Base-by-base conservation (phyloP, 495 filamentous ascomycete genomes). In the Aspergillus incahuasiensis region DNA sequence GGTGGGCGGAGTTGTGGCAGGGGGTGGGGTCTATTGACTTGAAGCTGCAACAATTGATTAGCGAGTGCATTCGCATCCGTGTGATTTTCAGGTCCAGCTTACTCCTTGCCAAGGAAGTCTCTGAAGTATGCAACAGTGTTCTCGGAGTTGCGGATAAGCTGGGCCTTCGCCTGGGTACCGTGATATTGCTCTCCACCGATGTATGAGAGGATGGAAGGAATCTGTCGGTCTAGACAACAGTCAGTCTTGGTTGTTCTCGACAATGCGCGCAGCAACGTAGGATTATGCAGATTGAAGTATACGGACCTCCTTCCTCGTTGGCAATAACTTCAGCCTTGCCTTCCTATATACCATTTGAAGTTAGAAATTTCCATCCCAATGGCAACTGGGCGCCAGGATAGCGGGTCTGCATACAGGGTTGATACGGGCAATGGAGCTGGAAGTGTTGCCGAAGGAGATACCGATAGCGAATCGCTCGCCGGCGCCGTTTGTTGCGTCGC, bases 281-380 rank as follows among this genome's bases (percentile, higher is more conserved):
- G 13, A 35, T 20, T 34, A 28, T 19, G 30, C 47, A 41, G 45
- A 28, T 51, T 8, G 32, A 11, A n/a, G n/a, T 16, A 28, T 30
- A 65, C 86, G 68, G 68, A 94, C 91, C 91, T 82, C 94, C 94
- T 73, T 97, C 94, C 74, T 98, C 95, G 74, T 98, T 97, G 55
- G 95, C 94, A 72, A 98, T 97, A 63, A 98, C 92, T 69, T 96
- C 91, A 58, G 91, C 86, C 75, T 92, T 95, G 71, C 92, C 92
- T 63, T 97, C 94, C 79, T 86, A 63, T 58, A 64, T 16, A 38
- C n/a, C 13, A 21, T 21, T 44, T 19, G 55, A 42, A 60, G 61
- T 67, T 18, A 59, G 53, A 40, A 15, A 49, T 30, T n/a, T 1
- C 11, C 16, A 15, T 32, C 35, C 13, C 19, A 19, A 54, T 15